Evolutionary conservation across 139 green algal genomes (phyloP).

Genomic region (Zygnema cylindricum): DNA sequence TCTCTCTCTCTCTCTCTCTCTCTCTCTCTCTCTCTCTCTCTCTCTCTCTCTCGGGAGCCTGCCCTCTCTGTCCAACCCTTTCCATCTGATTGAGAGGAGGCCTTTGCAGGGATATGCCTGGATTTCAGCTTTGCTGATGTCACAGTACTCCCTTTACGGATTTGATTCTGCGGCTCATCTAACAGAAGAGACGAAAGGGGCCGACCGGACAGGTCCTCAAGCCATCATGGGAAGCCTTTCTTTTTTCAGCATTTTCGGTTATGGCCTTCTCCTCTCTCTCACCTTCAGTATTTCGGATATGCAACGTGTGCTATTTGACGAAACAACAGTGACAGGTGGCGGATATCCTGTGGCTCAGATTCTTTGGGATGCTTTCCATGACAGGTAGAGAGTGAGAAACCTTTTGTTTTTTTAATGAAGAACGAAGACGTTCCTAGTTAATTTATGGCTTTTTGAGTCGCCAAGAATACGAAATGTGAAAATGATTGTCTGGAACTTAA

Average conservation of each 20-base stretch:
- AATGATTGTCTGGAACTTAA: too few species aligned
- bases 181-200: conserved; percentile 38
- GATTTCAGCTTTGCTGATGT: conserved; percentile 32
- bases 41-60: too few species aligned
- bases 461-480: too few species aligned
- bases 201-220: conserved; percentile 16
- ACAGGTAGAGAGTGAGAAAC: not conserved
- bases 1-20: not conserved
- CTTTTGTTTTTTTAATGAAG: too few species aligned
- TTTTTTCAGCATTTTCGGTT: conserved; percentile 21
- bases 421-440: too few species aligned
- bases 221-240: conserved; percentile 24
- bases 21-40: too few species aligned
- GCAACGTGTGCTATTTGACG: conserved; percentile 7
- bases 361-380: conserved; percentile 41
- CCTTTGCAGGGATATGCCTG: conserved; percentile 14
- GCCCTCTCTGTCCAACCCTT: too few species aligned
- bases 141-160: conserved; percentile 49
- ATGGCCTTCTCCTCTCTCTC: conserved; percentile 15
- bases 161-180: conserved; percentile 36
- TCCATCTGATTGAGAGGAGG: too few species aligned
- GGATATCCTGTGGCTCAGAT: conserved; percentile 36
- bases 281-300: conserved; percentile 38
- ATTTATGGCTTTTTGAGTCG: too few species aligned
- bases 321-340: conserved; percentile 26